These are phyloP conservation scores for Striga hermonthica DNA, from an alignment of 305 asterid genomes.

Conservation along the genomic window DNA sequence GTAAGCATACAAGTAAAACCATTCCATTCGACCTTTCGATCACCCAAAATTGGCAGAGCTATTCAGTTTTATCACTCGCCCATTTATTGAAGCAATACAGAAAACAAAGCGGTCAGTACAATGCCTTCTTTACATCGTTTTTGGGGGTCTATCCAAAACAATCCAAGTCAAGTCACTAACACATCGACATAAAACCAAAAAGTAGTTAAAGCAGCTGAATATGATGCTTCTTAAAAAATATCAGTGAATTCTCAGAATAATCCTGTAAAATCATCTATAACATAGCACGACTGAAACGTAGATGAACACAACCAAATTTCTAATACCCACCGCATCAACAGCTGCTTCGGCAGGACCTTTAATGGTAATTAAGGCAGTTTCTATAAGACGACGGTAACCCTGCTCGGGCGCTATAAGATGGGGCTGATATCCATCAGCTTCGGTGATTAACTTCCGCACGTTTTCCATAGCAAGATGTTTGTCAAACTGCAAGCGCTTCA, in stretches of 20 bases:
- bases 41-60: background rate
- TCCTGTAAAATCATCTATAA: background rate
- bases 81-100: background rate
- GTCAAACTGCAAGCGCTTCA: slow-evolving; percentile 75
- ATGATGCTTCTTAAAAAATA: background rate
- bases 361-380: slow-evolving; percentile 57
- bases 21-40: background rate
- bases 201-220: background rate
- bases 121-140: slow-evolving; percentile 1
- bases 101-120: background rate
- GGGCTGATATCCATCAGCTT: slow-evolving; percentile 85
- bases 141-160: background rate
- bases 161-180: background rate
- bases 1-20: background rate
- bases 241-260: too few relatives aligned
- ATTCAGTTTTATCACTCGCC: background rate
- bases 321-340: slow-evolving; percentile 62
- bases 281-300: slow-evolving; percentile 1
- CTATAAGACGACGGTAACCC: slow-evolving; percentile 78
- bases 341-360: slow-evolving; percentile 84
- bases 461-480: slow-evolving; percentile 77
- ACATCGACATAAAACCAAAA: background rate
- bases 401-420: slow-evolving; percentile 85
- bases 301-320: background rate
- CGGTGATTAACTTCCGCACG: slow-evolving; percentile 66